Evolutionary conservation across 148 eudicot species (phyloP), one percentile per base, ranked within the genome.

Genomic region (Polygonum maritimum): DNA sequence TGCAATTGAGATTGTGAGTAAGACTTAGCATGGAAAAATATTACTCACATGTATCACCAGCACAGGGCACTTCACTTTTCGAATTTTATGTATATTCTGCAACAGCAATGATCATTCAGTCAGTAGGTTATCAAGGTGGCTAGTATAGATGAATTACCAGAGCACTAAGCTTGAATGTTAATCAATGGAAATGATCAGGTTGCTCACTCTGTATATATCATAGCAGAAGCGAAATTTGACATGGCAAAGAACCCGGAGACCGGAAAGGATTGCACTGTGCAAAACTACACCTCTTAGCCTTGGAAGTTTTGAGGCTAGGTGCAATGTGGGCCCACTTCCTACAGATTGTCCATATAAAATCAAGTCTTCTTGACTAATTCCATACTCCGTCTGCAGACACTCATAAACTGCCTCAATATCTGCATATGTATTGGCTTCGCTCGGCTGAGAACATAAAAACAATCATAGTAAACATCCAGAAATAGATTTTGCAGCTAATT

Each of bases 221-320:
- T 87, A 87, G 77, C 99, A 96, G 80, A 87, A 88, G 1, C 95
- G 85, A 82, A 86, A 92, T 76, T 91, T 91, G 72, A 89, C 92
- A 78, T 85, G 97, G 80, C 99, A 96, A 58, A 96, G 89, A 22
- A 96, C 99, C 67, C 99, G 97, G 58, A 96, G 96, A 14, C 99
- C 99, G 21, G 99, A 96, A 69, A 96, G 97, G 79, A 96, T 96
- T 80, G 93, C 99, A 82, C 99, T 96, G 76, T 96, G 99, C 81
- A 96, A 87, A 84, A 96, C 97, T 26, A 96, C 98, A 35, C 99
- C 99, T 81, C 99, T 92, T 83, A 96, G 77, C 80, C 99, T 91
- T 33, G 99, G 99, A 73, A 92, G 82, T 76, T 91, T 85, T 69
- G 99, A 86, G 18, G 99, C 97, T 69, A 96, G 82, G 80, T 96